Percentiles rank a stretch among this genome's conserved stretches.
Conservation (phyloP, 257 asterid species). For the Nicotiana tabacum region DNA sequence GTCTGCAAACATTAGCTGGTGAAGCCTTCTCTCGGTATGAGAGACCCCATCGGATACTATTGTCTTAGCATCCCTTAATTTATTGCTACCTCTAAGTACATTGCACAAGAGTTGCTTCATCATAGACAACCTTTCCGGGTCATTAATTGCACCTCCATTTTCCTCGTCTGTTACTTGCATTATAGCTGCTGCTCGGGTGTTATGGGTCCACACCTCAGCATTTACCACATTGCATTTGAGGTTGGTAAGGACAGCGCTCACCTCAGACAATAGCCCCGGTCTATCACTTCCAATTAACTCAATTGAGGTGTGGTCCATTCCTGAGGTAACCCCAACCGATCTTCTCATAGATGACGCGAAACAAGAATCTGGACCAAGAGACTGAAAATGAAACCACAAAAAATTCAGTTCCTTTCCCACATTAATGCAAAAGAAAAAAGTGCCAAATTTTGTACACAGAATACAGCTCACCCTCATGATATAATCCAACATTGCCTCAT, state of each 20-base stretch:
- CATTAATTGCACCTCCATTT: conserved; percentile 42
- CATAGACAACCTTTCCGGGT: conserved; percentile 43
- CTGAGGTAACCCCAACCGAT: conserved; percentile 58
- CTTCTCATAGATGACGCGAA: conserved; percentile 39
- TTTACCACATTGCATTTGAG: conserved; percentile 73
- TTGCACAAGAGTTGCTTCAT: conserved; percentile 58
- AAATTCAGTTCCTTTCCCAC: not conserved
- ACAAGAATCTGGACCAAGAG: conserved; percentile 26
- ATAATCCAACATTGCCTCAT: conserved; percentile 16
- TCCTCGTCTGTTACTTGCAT: conserved; percentile 67
- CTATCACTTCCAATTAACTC: conserved; percentile 77
- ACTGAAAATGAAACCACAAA: conserved; percentile 4
- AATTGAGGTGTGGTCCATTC: conserved; percentile 55
- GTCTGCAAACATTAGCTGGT: conserved; percentile 74
- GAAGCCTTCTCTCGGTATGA: conserved; percentile 71
- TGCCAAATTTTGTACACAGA: not conserved
- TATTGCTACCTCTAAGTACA: conserved; percentile 65
- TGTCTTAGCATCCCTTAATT: conserved; percentile 59
- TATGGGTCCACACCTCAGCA: conserved; percentile 87
- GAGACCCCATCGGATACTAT: conserved; percentile 50
- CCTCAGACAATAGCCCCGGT: conserved; percentile 81
- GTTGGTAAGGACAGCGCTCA: conserved; percentile 67
- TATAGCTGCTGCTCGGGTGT: conserved; percentile 75
- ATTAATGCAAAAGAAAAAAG: not conserved
- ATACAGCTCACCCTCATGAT: conserved; percentile 20